Evolutionary conservation across 2,329 filamentous ascomycete genomes (phyloP), one percentile per base, ranked within the genome.

Genomic region (Curvularia spicifera): DNA sequence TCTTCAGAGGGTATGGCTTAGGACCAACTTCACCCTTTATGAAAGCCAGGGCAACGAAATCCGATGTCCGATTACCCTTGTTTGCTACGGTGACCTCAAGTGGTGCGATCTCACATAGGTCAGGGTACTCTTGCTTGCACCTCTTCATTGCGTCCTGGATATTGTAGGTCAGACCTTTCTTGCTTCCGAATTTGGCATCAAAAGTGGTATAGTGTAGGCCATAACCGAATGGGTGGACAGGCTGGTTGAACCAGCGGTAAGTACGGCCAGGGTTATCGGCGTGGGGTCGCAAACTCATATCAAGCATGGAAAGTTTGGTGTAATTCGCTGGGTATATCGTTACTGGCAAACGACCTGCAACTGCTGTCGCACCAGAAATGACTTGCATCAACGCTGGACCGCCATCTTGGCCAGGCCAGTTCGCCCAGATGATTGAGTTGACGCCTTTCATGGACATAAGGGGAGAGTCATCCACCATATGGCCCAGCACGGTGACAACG

Each of bases 181-280:
- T 29, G 8, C 20, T 39, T 10, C 24, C 43, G 46, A 56, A 53
- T 2, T 51, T 56, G 22, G 69, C 71, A 1, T 59, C 61, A 69
- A 87, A 87, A 37, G 73, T 83, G 4, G 85, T 87, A 72, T 87
- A 87, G 66, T 87, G 84, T 57, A 87, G 64, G 0, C 85, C 85
- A 57, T 79, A 78, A 0, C 85, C 85, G 55, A 87, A 88, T 0
- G 80, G 79, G 49, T 82, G 79, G 2, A 85, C 78, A 0, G 82
- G 77, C n/a, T 75, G 74, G 31, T 78, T 78, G 69, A 84, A 87
- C 84, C 84, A 88, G 61, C 80, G 82, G 64, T 88, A 87, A 0
- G 85, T 88, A 6, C 84, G 76, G 15, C 85, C 84, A 0, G 84
- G 83, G 43, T 77, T 81, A 1, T 70, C 69, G 1, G 68, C 64